Evolutionary conservation across 1,284 basidiomycete species (phyloP), one percentile per base, ranked within the genome.

Genomic region (Sporisorium sorghi): DNA sequence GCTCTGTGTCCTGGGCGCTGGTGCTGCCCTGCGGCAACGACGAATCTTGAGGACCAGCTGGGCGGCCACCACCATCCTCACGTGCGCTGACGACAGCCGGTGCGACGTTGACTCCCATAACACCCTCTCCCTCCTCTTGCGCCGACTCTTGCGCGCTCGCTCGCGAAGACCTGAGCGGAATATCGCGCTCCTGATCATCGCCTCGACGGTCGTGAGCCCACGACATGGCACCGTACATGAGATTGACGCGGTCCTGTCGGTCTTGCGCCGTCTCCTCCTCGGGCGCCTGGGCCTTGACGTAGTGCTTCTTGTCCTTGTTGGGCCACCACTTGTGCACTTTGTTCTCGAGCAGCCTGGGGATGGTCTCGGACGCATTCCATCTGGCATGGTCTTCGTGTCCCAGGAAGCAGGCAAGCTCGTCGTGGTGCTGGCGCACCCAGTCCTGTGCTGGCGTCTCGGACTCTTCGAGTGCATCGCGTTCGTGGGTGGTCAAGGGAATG

Each of bases 401-500:
- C 0, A 80, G 44, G 62, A 73, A 73, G 47, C 67, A 58, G 11
- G 76, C 57, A 12, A 82, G 64, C 44, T 71, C 75, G 19, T 70
- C 63, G 11, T 68, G 65, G 40, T 82, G 71, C n/a, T 58, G 61
- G 10, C 58, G 50, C 28, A 74, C 71, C 80, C 80, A 82, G 21
- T 70, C 63, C 19, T 74, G 73, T 6, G 78, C 76, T 2, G 81
- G 81, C 7, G 61, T 53, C 11, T 82, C 66, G 5, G 75, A 57
- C 2, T 53, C 51, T 17, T 61, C 47, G 15, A 83, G 46, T 3
- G 50, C 49, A 14, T 76, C 73, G 14, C 64, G 57, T 40, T 82
- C 81, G 5, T 72, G 65, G n/a, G 74, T 67, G 5, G 69, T 57
- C 30, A 84, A 52, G 21, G 71, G 67, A 26, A 84, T 78, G 14